Evolutionary conservation across 2,329 filamentous ascomycete genomes (phyloP), one percentile per base, ranked within the genome.

Genomic region (Akanthomyces lecanii): DNA sequence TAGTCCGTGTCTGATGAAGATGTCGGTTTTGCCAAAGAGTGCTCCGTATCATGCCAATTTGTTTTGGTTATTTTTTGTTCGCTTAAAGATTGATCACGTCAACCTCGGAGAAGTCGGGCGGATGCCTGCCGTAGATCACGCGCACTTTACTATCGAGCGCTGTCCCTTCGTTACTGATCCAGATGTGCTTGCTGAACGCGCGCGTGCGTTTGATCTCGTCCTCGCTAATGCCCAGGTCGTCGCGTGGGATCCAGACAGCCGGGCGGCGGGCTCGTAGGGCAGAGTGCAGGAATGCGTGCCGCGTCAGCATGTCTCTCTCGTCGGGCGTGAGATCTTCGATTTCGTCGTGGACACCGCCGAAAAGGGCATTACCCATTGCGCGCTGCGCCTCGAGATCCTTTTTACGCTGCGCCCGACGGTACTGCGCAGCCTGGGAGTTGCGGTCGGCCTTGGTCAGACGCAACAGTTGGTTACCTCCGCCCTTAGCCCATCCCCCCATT

Each of bases 81-180:
- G 14, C 16, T 21, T 71, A 69, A 96, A 96, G 76, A 72, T 89
- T 89, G 76, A 97, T 96, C 69, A 96, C 78, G 76, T 96, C 92
- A 33, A 94, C 81, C 75, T 96, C 91, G 0, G 89, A 92, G 72
- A 96, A 96, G 76, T 97, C 92, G 0, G 93, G 93, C 18, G 93
- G 93, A 65, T 92, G 90, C 66, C 86, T 86, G 66, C 89, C 89
- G 74, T 95, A 97, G 44, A 96, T 85, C 5, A 96, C 92, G 21
- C 89, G 86, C 36, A 86, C 86, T 74, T 92, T 92, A 62, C 87
- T 89, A 77, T 97, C 92, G 68, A 98, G 79, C 11, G 91, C 90
- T 23, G 94, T 92, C 64, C 92, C 92, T 73, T 96, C 90, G 74
- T 97, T 97, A 69, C 91, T 96, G 72, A 98, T 92, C 90, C 92